phyloP scores from a whole-genome alignment of 306 rosid genomes.

The Hippophae rhamnoides region DNA sequence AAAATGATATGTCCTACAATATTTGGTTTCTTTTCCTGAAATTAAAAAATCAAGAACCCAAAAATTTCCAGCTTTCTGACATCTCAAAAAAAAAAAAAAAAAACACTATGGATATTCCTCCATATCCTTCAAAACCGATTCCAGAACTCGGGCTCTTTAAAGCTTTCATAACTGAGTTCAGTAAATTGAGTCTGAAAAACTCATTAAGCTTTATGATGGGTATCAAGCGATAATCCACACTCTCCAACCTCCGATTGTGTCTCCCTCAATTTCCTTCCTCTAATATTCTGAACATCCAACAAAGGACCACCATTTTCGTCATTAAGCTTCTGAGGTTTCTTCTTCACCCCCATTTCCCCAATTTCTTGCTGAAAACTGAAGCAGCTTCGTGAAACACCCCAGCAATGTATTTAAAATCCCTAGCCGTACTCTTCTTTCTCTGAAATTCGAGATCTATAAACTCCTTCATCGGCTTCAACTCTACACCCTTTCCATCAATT shows the following conservation, averaged over 20 bases:
- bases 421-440: constrained; percentile 44
- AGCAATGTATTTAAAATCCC: constrained; percentile 59
- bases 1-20: constrained; percentile 20
- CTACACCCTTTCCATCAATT: constrained; percentile 23
- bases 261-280: constrained; percentile 31
- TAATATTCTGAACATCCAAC: constrained; percentile 19
- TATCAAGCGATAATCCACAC: constrained; percentile 53
- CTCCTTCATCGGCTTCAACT: constrained; percentile 81
- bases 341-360: constrained; percentile 70
- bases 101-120: too few species aligned
- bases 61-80: too few species aligned
- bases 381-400: constrained; percentile 67
- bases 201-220: constrained; percentile 9
- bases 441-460: constrained; percentile 87
- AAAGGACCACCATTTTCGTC: constrained; percentile 5
- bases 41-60: too few species aligned
- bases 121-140: too few species aligned
- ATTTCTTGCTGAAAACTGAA: constrained; percentile 53
- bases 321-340: constrained; percentile 34
- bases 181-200: too few species aligned
- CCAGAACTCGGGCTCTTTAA: too few species aligned
- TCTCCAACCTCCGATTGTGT: constrained; percentile 83
- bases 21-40: too few species aligned
- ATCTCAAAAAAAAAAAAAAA: too few species aligned
- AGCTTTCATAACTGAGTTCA: too few species aligned